These are phyloP conservation scores for Naegleria lovaniensis DNA, from an alignment of 208 protist genomes.

Conservation along the genomic window DNA sequence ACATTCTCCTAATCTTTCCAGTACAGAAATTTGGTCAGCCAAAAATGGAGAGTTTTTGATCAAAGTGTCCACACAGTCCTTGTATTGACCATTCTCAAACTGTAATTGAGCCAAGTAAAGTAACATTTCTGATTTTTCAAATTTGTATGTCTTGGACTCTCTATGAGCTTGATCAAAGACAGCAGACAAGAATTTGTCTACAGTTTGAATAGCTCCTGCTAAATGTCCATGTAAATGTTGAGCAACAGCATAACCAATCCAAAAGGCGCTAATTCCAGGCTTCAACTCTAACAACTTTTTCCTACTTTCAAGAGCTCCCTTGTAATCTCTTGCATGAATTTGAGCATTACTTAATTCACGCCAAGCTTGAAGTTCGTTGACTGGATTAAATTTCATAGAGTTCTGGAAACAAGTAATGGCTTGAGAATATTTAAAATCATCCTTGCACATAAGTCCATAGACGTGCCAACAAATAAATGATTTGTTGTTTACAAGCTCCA, in stretches of 20 bases:
- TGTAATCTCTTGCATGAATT: conserved; percentile 80
- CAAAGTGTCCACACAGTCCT: background rate
- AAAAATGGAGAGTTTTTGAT: background rate
- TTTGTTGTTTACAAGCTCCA: background rate
- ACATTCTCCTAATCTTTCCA: background rate
- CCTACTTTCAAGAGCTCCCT: conserved; percentile 71
- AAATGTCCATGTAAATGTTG: background rate
- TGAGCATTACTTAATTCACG: conserved; percentile 75
- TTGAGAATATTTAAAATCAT: background rate
- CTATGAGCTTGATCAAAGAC: background rate
- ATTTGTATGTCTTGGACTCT: background rate
- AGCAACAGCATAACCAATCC: conserved; percentile 47
- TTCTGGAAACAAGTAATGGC: background rate
- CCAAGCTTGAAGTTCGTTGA: conserved; percentile 72
- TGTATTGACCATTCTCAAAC: background rate
- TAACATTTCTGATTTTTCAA: background rate
- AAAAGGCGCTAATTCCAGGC: conserved; percentile 69
- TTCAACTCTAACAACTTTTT: conserved; percentile 76
- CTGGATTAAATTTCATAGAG: background rate
- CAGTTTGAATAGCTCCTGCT: background rate
- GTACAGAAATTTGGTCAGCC: background rate
- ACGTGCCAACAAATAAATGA: background rate
- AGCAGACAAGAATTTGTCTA: background rate
- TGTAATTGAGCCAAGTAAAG: background rate
- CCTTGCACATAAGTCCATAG: background rate